Evolutionary conservation across 179 eudicot species (phyloP), one percentile per base, ranked within the genome.

Genomic region (Corrigiola litoralis): DNA sequence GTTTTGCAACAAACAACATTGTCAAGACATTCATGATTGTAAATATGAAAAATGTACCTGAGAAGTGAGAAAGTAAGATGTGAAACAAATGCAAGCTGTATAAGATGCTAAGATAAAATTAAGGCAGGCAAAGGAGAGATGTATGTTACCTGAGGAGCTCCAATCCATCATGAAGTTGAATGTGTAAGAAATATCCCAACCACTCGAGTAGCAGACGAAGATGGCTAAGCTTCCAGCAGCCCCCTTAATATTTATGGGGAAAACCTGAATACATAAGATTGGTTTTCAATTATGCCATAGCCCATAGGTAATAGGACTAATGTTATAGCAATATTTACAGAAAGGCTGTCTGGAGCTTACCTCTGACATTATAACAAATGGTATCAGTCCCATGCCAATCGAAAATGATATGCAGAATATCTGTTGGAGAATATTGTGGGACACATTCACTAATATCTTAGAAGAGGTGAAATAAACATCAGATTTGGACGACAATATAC

Each of bases 281-380:
- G 44, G 41, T 25, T 21, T 52, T 49, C 6, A 55, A 21, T 9
- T 37, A n/a, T n/a, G n/a, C n/a, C 31, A 46, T 27, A 5, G 0
- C 24, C n/a, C n/a, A n/a, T n/a, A 53, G 9, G 25, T 34, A 23
- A 31, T 56, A 14, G 11, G 9, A 49, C 17, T 17, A 18, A 41
- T 51, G 32, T 45, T 13, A 29, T 27, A 32, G 69, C 32, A 25
- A n/a, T n/a, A n/a, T n/a, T n/a, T n/a, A n/a, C n/a, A n/a, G n/a
- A n/a, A n/a, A n/a, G n/a, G n/a, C n/a, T 20, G 47, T 2, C 25
- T 21, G 48, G 8, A 4, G 37, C 48, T 58, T 28, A 79, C 83
- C 80, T 76, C 83, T 11, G 83, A 76, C 83, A 80, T 76, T 17
- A 80, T 69, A 33, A 80, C 68, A 52, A 55, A 80, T 25, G 83